Base-by-base conservation (phyloP, 2,329 filamentous ascomycete species). In the Verticillium tricorpus region DNA sequence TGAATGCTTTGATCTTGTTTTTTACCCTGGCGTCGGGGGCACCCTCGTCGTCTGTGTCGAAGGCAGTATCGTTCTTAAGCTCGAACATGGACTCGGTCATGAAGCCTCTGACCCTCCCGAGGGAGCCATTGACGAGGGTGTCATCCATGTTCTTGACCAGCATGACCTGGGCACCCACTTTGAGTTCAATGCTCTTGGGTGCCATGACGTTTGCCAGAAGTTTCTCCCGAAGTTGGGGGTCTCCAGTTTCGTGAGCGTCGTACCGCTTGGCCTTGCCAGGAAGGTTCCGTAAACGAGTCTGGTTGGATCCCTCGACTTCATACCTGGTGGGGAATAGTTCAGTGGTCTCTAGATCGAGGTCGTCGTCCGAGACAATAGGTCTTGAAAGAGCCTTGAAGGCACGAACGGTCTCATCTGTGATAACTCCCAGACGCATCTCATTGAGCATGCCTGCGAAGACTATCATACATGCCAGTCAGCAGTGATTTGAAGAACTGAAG, bases 101-200 rank as follows among this genome's bases (percentile, higher is more conserved):
- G 74, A 97, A 96, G 6, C 84, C 86, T 14, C 89, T 83, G 5
- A 99, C 90, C 64, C 90, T 93, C 28, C 95, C 95, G 11, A 99
- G 82, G 0, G 94, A 96, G 5, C 95, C 95, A 71, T 99, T 99
- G 67, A 98, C 95, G 0, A 99, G 83, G 0, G 86, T 89, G 45
- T 97, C 92, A 71, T 99, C 95, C 77, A 98, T 89, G 69, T 99
- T 99, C 76, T 99, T 99, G 81, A 99, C 97, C n/a, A 99, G 81
- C 95, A 99, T 99, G 55, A 99, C 96, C 72, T 99, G 96, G 0
- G 95, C 92, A 11, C 93, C 92, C 65, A 95, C 89, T 74, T 97
- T 98, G 34, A 99, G 78, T 37, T 90, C 86, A 22, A 99, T 85
- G 0, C 77, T 72, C 68, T 89, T 89, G 0, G 95, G 93, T 0